Conservation (phyloP, 108 stramenopile genomes). For the Fragilaria crotonensis region DNA sequence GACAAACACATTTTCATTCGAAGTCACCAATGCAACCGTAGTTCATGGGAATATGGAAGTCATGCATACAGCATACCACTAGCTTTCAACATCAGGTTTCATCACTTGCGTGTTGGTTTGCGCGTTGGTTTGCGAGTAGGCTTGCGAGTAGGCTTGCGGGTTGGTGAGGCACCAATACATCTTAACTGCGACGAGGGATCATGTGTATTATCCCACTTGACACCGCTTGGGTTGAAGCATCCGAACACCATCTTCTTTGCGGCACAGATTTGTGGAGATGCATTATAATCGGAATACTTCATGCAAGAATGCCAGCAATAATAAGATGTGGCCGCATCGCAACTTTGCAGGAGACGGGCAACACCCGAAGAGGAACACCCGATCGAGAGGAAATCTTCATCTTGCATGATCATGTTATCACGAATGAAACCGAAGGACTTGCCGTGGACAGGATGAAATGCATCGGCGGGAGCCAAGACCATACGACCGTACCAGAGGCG, state of each 20-base stretch:
- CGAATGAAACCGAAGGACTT: slow-evolving; percentile 36
- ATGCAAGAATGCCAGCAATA: slow-evolving; percentile 84
- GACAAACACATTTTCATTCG: too few species aligned
- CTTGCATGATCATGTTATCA: slow-evolving; percentile 5
- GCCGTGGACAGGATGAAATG: slow-evolving; percentile 9
- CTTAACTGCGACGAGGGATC: not conserved
- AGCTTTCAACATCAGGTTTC: too few species aligned
- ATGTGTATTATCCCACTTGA: not conserved
- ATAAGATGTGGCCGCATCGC: slow-evolving; percentile 8
- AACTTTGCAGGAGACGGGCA: not conserved
- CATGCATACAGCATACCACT: too few species aligned
- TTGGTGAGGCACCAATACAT: too few species aligned
- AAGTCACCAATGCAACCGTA: too few species aligned
- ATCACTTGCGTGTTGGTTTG: too few species aligned
- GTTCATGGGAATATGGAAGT: too few species aligned
- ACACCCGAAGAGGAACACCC: slow-evolving; percentile 2
- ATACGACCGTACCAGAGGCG: slow-evolving; percentile 61
- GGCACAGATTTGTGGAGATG: not conserved
- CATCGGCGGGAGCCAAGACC: slow-evolving; percentile 47
- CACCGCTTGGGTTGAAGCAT: not conserved
- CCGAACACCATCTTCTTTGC: not conserved
- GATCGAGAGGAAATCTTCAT: not conserved
- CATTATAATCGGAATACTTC: slow-evolving; percentile 24
- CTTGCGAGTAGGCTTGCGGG: too few species aligned
- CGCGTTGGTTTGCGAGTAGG: too few species aligned